Evolutionary conservation across 108 stramenopile genomes (phyloP).

Genomic region (Nitzschia palea): DNA sequence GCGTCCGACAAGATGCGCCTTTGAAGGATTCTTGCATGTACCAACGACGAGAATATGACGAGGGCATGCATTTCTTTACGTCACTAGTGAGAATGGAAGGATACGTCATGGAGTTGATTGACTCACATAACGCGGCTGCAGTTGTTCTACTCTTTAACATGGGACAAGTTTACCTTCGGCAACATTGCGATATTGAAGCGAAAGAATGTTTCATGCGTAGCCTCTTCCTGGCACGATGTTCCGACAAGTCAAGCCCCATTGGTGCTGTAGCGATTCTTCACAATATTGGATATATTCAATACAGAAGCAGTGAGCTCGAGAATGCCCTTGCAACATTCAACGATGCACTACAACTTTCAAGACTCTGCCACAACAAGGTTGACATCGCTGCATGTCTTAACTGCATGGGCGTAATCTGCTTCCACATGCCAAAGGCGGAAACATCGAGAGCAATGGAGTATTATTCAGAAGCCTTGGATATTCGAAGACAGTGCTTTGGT

Average conservation of each 20-base stretch:
- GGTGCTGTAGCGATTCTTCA: slow-evolving; percentile 48
- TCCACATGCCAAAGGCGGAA: slow-evolving; percentile 44
- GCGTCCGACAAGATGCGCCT: background rate
- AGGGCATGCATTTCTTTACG: slow-evolving; percentile 54
- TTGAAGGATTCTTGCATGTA: slow-evolving; percentile 10
- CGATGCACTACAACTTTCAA: slow-evolving; percentile 27
- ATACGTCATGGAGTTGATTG: slow-evolving; percentile 10
- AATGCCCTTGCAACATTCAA: slow-evolving; percentile 33
- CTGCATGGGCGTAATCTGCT: slow-evolving; percentile 55
- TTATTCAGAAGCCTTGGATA: slow-evolving; percentile 33
- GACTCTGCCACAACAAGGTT: background rate
- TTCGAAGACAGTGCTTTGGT: slow-evolving; percentile 24
- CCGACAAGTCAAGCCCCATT: slow-evolving; percentile 4
- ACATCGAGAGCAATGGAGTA: slow-evolving; percentile 43
- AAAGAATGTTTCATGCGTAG: slow-evolving; percentile 33
- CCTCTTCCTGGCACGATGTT: slow-evolving; percentile 13
- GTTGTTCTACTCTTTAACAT: slow-evolving; percentile 55
- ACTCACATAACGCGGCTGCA: slow-evolving; percentile 20
- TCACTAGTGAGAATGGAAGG: slow-evolving; percentile 38
- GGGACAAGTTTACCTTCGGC: slow-evolving; percentile 38
- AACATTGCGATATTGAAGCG: slow-evolving; percentile 33
- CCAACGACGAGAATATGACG: slow-evolving; percentile 65
- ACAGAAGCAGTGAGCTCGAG: slow-evolving; percentile 32
- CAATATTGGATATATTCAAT: slow-evolving; percentile 58
- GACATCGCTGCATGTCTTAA: slow-evolving; percentile 40